Evolutionary conservation across 1,284 basidiomycete species (phyloP).

Genomic region (Ceraceosorus guamensis): DNA sequence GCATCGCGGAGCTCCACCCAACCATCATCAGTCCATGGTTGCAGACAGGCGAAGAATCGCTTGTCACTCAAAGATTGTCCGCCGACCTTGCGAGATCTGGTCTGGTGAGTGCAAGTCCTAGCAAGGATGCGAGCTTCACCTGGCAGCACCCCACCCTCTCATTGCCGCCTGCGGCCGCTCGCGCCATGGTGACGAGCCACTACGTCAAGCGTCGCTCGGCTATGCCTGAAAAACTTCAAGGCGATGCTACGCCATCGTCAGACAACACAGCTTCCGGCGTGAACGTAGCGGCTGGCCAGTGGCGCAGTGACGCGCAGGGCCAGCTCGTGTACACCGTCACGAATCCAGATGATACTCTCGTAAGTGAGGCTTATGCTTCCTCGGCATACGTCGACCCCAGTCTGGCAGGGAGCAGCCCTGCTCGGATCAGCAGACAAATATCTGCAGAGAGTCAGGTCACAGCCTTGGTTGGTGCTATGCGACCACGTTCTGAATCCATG

Average conservation of each 20-base stretch:
- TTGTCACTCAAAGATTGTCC: neutral
- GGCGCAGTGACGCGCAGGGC: too few relatives aligned
- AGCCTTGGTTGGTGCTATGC: too few relatives aligned
- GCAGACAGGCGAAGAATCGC: neutral
- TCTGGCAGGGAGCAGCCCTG: too few relatives aligned
- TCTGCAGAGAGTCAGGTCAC: too few relatives aligned
- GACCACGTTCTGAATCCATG: too few relatives aligned
- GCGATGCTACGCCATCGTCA: too few relatives aligned
- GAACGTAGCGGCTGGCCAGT: too few relatives aligned
- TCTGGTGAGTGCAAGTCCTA: conserved; percentile 3
- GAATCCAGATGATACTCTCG: too few relatives aligned
- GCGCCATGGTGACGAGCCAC: conserved; percentile 6
- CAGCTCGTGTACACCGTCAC: too few relatives aligned
- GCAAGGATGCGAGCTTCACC: conserved; percentile 8
- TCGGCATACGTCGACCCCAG: neutral
- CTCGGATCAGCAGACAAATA: too few relatives aligned
- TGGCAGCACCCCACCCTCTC: conserved; percentile 12
- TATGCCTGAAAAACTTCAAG: neutral
- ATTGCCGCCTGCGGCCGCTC: conserved; percentile 8
- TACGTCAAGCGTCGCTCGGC: conserved; percentile 9
- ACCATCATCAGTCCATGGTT: neutral
- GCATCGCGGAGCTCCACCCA: neutral
- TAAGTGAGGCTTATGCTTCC: neutral
- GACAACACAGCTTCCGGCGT: too few relatives aligned
- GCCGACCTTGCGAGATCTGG: conserved; percentile 2